Percentiles rank a stretch among this genome's conserved stretches.
Conservation (phyloP, 1,284 basidiomycete species). For the Mycosarcoma maydis region DNA sequence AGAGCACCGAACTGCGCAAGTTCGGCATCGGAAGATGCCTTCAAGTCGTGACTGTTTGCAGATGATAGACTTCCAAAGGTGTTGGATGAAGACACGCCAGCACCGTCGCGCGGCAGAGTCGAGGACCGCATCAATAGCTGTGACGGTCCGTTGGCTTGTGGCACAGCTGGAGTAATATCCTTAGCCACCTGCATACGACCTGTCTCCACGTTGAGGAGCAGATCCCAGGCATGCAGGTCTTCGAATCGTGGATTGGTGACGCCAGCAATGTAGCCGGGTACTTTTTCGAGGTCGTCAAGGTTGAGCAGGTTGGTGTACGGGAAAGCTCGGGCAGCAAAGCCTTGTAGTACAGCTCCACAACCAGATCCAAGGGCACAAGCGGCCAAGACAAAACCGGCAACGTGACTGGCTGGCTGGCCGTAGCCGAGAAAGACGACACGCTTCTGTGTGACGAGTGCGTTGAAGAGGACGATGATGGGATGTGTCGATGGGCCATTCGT, state of each 20-base stretch:
- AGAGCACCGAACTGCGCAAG: slow-evolving; percentile 40
- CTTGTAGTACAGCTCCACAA: slow-evolving; percentile 79
- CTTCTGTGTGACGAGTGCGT: slow-evolving; percentile 91
- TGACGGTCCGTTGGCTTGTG: slow-evolving; percentile 12
- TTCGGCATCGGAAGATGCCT: slow-evolving; percentile 14
- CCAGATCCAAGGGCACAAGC: slow-evolving; percentile 91
- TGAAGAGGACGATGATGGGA: slow-evolving; percentile 92
- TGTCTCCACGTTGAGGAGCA: slow-evolving; percentile 87
- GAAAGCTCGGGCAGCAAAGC: slow-evolving; percentile 86
- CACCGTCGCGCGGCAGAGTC: slow-evolving; percentile 62
- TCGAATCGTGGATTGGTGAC: slow-evolving; percentile 97
- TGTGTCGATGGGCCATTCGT: slow-evolving; percentile 89
- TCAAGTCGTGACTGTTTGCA: slow-evolving; percentile 11
- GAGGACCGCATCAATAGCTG: slow-evolving; percentile 18
- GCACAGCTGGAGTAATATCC: slow-evolving; percentile 73
- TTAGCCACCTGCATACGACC: slow-evolving; percentile 86
- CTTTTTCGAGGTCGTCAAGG: slow-evolving; percentile 85
- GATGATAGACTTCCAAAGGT: slow-evolving; percentile 27
- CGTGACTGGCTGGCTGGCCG: slow-evolving; percentile 77
- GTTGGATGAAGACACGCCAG: slow-evolving; percentile 1
- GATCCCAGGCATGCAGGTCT: slow-evolving; percentile 85
- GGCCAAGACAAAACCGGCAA: slow-evolving; percentile 88
- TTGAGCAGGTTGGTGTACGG: slow-evolving; percentile 91
- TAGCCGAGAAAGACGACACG: slow-evolving; percentile 93
- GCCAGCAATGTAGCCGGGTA: slow-evolving; percentile 90